Percentiles rank a stretch among this genome's conserved stretches.
phyloP scores from a whole-genome alignment of 352 stramenopile genomes.

The Phytophthora litchii region DNA sequence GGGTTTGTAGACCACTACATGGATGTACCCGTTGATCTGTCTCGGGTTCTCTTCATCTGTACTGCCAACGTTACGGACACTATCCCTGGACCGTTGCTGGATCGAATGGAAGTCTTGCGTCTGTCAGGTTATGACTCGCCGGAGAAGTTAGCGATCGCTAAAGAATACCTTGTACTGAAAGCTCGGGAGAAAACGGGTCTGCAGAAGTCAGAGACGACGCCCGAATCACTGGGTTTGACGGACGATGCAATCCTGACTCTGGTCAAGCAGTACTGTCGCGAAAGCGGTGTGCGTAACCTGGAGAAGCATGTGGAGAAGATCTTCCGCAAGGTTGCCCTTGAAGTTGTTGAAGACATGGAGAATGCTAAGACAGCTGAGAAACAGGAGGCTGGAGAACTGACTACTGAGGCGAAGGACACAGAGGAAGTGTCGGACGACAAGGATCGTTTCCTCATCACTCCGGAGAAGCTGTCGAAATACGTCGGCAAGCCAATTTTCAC shows the following conservation, averaged over 20 bases:
- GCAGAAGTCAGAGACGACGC: constrained; percentile 62
- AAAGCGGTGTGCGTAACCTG: constrained; percentile 97
- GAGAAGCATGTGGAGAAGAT: constrained; percentile 99
- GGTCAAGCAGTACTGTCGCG: constrained; percentile 95
- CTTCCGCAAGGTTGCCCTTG: constrained; percentile 97
- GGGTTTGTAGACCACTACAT: constrained; percentile 98
- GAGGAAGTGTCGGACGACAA: constrained; percentile 36
- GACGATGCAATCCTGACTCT: constrained; percentile 93
- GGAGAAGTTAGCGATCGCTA: constrained; percentile 98
- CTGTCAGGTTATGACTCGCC: constrained; percentile 96
- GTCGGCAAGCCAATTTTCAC: constrained; percentile 98
- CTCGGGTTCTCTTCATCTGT: constrained; percentile 97
- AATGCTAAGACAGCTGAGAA: constrained; percentile 27
- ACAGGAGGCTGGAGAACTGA: constrained; percentile 55
- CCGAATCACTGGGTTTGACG: constrained; percentile 89
- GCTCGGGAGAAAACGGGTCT: constrained; percentile 93
- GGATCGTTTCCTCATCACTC: constrained; percentile 91
- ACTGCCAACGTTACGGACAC: constrained; percentile 95
- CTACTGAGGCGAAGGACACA: constrained; percentile 8
- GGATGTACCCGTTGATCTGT: constrained; percentile 98
- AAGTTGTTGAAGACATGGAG: constrained; percentile 93
- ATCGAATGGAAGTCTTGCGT: constrained; percentile 99
- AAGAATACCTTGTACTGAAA: constrained; percentile 98
- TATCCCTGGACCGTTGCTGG: constrained; percentile 97
- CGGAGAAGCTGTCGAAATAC: constrained; percentile 97